phyloP scores from a whole-genome alignment of 805 yeast species.

The Saccharomycopsis schoenii region DNA sequence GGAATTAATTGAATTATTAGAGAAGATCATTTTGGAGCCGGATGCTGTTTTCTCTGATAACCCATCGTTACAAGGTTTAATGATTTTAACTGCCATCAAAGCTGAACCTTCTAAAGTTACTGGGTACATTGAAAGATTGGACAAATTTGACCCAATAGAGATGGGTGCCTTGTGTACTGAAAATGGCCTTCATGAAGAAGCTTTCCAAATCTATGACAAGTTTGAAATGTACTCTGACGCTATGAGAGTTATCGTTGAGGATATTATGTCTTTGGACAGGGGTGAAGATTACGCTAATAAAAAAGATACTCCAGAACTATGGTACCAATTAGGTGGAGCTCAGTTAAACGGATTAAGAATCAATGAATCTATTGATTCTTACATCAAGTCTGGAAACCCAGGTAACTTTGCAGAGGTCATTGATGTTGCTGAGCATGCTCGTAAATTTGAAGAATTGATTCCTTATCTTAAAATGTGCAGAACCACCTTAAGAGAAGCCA shows the following conservation, averaged over 20 bases:
- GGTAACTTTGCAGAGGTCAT: constrained; percentile 83
- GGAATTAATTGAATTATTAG: constrained; percentile 89
- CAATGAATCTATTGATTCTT: constrained; percentile 85
- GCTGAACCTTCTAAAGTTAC: constrained; percentile 83
- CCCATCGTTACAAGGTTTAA: constrained; percentile 86
- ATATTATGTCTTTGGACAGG: constrained; percentile 87
- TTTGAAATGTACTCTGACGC: constrained; percentile 72
- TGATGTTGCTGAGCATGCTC: constrained; percentile 90
- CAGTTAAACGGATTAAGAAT: constrained; percentile 90
- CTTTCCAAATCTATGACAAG: constrained; percentile 84
- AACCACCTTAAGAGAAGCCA: constrained; percentile 80
- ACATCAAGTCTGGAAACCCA: constrained; percentile 86
- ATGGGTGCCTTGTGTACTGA: constrained; percentile 89
- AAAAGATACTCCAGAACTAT: constrained; percentile 72
- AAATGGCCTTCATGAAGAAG: constrained; percentile 85
- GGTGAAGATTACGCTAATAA: constrained; percentile 91
- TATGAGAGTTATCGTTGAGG: constrained; percentile 83
- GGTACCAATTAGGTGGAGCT: constrained; percentile 95
- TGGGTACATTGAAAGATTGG: constrained; percentile 78
- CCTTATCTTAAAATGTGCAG: constrained; percentile 88
- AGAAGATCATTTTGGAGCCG: constrained; percentile 93
- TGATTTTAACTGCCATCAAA: constrained; percentile 89
- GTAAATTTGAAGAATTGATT: constrained; percentile 88
- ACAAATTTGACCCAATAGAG: constrained; percentile 85
- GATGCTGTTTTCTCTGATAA: constrained; percentile 88